These are phyloP conservation scores for Mercurialis annua DNA, from an alignment of 345 rosid genomes.

Conservation along the genomic window DNA sequence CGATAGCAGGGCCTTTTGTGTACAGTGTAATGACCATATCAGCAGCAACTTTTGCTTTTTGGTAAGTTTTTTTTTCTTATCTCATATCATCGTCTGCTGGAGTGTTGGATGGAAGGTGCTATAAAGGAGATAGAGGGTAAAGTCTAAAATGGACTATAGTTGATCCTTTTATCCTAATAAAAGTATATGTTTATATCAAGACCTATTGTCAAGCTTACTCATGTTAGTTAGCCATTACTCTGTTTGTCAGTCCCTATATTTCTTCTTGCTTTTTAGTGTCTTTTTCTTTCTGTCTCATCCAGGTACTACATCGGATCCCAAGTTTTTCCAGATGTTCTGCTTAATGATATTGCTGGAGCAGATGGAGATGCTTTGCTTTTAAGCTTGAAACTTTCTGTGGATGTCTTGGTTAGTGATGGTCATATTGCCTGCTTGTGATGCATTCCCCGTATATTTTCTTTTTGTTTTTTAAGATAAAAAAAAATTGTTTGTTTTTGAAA, in stretches of 20 bases:
- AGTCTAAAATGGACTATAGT: neutral
- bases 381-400: conserved; percentile 93
- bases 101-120: neutral
- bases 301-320: conserved; percentile 87
- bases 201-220: neutral
- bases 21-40: conserved; percentile 78
- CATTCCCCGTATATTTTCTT: neutral
- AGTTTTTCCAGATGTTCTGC: conserved; percentile 90
- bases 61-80: conserved; percentile 45
- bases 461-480: neutral
- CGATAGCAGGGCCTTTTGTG: conserved; percentile 94
- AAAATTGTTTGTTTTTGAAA: neutral
- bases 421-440: neutral
- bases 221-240: neutral
- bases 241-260: neutral
- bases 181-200: neutral
- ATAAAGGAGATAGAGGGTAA: neutral
- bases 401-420: conserved; percentile 78
- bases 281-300: conserved; percentile 19
- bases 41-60: conserved; percentile 85
- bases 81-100: conserved; percentile 8
- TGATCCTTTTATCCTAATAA: neutral
- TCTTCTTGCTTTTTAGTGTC: conserved; percentile 8
- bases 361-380: conserved; percentile 82
- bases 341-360: conserved; percentile 92